Evolutionary conservation across 1,284 basidiomycete species (phyloP).

Genomic region (Ustilago xerochloae): DNA sequence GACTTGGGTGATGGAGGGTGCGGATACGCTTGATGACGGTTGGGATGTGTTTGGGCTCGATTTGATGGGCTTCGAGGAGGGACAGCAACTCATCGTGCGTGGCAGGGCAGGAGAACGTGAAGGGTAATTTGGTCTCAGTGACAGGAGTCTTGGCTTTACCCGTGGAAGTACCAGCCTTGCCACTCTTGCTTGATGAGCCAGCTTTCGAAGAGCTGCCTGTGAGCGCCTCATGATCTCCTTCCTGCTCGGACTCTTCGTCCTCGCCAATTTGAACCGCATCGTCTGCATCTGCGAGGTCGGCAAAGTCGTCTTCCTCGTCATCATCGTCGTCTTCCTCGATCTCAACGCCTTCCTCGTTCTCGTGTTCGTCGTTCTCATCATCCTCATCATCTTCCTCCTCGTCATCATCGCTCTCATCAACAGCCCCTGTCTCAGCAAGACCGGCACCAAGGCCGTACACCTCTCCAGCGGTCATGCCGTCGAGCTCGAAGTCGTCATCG

Average conservation of each 20-base stretch:
- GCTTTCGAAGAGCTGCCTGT: constrained; percentile 16
- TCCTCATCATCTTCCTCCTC: constrained; percentile 47
- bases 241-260: constrained; percentile 57
- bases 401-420: constrained; percentile 68
- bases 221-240: constrained; percentile 43
- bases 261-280: constrained; percentile 55
- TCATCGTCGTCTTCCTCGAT: constrained; percentile 68
- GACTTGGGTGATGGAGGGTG: constrained; percentile 87
- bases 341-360: constrained; percentile 7
- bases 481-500: constrained; percentile 82
- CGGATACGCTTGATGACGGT: constrained; percentile 91
- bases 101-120: constrained; percentile 88
- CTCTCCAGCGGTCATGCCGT: constrained; percentile 55
- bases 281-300: constrained; percentile 57
- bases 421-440: constrained; percentile 63
- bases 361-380: constrained; percentile 18
- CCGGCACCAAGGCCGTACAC: constrained; percentile 60
- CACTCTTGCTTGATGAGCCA: constrained; percentile 5
- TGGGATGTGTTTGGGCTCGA: constrained; percentile 74
- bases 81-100: constrained; percentile 88
- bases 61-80: constrained; percentile 77
- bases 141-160: constrained; percentile 13
- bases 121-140: constrained; percentile 74
- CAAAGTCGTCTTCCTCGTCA: constrained; percentile 67
- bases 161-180: constrained; percentile 8